A percentile compares a stretch with the other conserved stretches of the same genome.
These are phyloP conservation scores for Massarina eburnea DNA, from an alignment of 2,329 filamentous ascomycete genomes.

Conservation along the genomic window DNA sequence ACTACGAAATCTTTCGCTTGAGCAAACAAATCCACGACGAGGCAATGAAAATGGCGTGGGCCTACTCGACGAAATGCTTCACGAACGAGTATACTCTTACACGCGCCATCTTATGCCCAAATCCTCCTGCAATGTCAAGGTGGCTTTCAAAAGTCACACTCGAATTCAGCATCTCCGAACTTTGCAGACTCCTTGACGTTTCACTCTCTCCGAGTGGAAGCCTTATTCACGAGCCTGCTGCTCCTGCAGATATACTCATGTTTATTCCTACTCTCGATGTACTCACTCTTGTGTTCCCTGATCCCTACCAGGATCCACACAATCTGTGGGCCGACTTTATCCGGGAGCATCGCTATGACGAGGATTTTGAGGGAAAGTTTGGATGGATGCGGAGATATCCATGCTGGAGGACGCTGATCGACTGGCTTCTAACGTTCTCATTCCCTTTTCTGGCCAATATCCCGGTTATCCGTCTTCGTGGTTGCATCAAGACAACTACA, in stretches of 20 bases:
- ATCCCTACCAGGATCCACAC: not conserved
- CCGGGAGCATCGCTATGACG: not conserved
- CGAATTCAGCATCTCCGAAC: not conserved
- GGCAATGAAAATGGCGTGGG: conserved; percentile 4
- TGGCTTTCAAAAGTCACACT: conserved; percentile 4
- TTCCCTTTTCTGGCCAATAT: conserved; percentile 11
- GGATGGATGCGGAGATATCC: not conserved
- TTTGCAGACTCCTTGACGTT: conserved; percentile 1
- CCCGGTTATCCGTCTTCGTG: conserved; percentile 4
- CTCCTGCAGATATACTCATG: not conserved
- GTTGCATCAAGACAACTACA: conserved; percentile 9
- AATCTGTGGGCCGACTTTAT: not conserved
- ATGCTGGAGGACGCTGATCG: conserved; percentile 5
- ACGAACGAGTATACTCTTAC: not conserved
- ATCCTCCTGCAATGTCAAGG: not conserved
- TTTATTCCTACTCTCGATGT: not conserved
- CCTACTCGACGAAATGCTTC: conserved; percentile 2
- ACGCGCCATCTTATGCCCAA: not conserved
- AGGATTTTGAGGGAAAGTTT: not conserved
- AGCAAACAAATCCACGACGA: conserved; percentile 10
- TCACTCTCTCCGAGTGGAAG: not conserved
- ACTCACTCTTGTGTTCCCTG: conserved; percentile 1
- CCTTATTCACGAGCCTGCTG: not conserved
- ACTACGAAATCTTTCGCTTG: conserved; percentile 12
- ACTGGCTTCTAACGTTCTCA: conserved; percentile 8